phyloP scores from a whole-genome alignment of 495 filamentous ascomycete species.

The Talaromyces nanjingensis region DNA sequence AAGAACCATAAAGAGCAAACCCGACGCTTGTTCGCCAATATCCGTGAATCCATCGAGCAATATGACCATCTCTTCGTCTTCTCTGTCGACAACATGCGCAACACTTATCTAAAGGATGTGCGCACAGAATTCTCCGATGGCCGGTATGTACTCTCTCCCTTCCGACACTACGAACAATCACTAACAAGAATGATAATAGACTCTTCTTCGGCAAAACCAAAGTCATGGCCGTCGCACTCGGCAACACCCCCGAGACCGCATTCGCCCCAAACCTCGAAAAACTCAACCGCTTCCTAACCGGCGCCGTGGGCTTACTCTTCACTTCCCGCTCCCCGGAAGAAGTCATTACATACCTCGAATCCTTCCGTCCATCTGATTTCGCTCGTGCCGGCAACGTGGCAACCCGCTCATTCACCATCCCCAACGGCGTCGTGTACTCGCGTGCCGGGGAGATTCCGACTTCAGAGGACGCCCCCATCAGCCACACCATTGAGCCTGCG shows the following conservation, averaged over 20 bases:
- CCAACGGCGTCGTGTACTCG: slow-evolving; percentile 67
- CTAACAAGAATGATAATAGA: slow-evolving; percentile 31
- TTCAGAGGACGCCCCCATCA: slow-evolving; percentile 77
- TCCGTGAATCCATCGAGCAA: slow-evolving; percentile 75
- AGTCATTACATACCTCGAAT: slow-evolving; percentile 61
- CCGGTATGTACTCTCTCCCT: slow-evolving; percentile 48
- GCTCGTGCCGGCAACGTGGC: slow-evolving; percentile 79
- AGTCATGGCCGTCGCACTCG: slow-evolving; percentile 91
- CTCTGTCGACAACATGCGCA: slow-evolving; percentile 95
- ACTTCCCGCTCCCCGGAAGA: slow-evolving; percentile 60
- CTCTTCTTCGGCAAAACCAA: slow-evolving; percentile 99
- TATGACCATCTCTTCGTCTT: slow-evolving; percentile 93
- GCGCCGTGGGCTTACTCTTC: slow-evolving; percentile 86
- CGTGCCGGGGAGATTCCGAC: slow-evolving; percentile 68
- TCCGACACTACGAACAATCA: not conserved
- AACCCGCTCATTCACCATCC: slow-evolving; percentile 66
- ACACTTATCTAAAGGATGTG: slow-evolving; percentile 91
- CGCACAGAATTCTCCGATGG: slow-evolving; percentile 75
- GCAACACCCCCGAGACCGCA: slow-evolving; percentile 63
- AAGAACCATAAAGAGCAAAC: slow-evolving; percentile 86
- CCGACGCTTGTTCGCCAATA: slow-evolving; percentile 76
- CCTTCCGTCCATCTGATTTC: slow-evolving; percentile 66
- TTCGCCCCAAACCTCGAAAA: slow-evolving; percentile 64
- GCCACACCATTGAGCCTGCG: slow-evolving; percentile 81
- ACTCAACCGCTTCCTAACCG: slow-evolving; percentile 64